Percentiles rank a stretch among this genome's conserved stretches.
These are phyloP conservation scores for Trichophyton mentagrophytes DNA, from an alignment of 2,329 filamentous ascomycete genomes.

Conservation along the genomic window DNA sequence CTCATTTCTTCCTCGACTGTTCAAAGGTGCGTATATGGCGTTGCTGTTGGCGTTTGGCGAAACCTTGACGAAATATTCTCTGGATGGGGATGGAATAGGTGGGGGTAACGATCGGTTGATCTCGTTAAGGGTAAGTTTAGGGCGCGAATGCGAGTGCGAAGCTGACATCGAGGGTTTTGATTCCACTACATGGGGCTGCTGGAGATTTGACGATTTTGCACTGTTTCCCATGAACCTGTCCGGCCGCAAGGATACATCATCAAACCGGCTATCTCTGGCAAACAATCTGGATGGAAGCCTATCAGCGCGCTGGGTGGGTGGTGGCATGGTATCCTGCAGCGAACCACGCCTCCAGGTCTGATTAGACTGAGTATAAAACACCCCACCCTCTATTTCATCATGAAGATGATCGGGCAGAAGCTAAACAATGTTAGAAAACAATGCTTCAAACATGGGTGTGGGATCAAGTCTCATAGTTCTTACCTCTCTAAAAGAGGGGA, in stretches of 20 bases:
- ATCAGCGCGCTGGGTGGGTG: background rate
- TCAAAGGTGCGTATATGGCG: background rate
- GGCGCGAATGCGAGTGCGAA: background rate
- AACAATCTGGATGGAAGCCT: background rate
- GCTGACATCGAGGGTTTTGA: background rate
- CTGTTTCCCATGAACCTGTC: slow-evolving; percentile 4
- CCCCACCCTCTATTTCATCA: slow-evolving; percentile 11
- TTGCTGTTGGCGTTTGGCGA: background rate
- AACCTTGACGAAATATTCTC: slow-evolving; percentile 1
- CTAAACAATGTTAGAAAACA: slow-evolving; percentile 7
- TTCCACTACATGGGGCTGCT: background rate
- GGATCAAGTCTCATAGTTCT: background rate
- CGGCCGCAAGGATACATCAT: slow-evolving; percentile 3
- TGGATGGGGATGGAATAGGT: background rate
- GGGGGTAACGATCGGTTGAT: background rate
- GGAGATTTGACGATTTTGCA: background rate
- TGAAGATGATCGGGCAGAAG: slow-evolving; percentile 13
- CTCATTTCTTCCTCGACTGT: background rate
- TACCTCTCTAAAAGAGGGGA: slow-evolving; percentile 13
- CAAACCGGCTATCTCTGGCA: slow-evolving; percentile 2
- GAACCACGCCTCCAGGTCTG: slow-evolving; percentile 2
- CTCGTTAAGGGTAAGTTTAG: background rate
- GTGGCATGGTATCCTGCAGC: background rate
- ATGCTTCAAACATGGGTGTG: background rate
- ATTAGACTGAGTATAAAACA: slow-evolving; percentile 7